Evolutionary conservation across 2,329 filamentous ascomycete genomes (phyloP).

Genomic region (Microdochium bolleyi): DNA sequence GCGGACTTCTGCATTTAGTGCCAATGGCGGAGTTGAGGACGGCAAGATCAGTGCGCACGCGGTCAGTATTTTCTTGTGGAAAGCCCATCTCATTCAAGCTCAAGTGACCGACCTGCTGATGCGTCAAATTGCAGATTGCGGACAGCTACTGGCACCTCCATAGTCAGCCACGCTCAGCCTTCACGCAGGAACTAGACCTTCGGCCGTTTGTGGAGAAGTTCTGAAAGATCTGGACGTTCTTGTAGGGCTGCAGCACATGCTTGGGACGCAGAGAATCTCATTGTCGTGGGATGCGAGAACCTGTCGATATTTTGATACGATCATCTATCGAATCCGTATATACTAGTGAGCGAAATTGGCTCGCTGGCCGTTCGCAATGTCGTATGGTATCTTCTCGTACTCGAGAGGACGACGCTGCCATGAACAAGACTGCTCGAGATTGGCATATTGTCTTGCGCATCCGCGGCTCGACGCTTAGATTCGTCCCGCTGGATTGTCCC

Average conservation of each 20-base stretch:
- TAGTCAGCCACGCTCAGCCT: constrained; percentile 61
- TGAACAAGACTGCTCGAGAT: not conserved
- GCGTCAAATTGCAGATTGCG: constrained; percentile 47
- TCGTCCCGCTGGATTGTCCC: not conserved
- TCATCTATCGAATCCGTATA: not conserved
- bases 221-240: constrained; percentile 4
- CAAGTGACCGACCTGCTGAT: not conserved
- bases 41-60: constrained; percentile 59
- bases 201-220: constrained; percentile 66
- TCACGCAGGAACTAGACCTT: constrained; percentile 66
- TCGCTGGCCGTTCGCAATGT: not conserved
- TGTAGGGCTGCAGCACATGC: too few relatives aligned
- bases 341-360: not conserved
- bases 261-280: not conserved
- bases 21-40: constrained; percentile 26
- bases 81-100: not conserved
- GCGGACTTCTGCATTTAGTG: constrained; percentile 42
- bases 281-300: not conserved
- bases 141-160: constrained; percentile 70
- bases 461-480: constrained; percentile 2
- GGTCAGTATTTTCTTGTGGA: constrained; percentile 33
- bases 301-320: not conserved
- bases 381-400: not conserved
- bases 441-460: not conserved
- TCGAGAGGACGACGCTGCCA: not conserved